Conservation (phyloP, 1,284 basidiomycete genomes). For the Tylopilus sp. region DNA sequence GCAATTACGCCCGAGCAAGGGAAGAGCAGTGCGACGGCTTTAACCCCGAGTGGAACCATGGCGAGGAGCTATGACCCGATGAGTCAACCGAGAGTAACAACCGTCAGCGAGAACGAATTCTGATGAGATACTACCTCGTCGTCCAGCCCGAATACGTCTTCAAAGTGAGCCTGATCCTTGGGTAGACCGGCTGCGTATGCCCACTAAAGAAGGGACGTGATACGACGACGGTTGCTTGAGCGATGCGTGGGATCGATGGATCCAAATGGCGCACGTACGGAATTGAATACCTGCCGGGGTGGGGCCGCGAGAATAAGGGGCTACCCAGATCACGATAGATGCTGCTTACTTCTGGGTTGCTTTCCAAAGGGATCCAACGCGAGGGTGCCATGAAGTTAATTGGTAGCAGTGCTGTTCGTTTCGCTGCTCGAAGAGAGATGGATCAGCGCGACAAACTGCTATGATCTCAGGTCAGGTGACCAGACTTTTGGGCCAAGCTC, state of each 20-base stretch:
- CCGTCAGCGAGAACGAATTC: no score
- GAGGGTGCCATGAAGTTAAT: conserved; percentile 19
- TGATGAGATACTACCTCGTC: conserved; percentile 45
- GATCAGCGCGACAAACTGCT: not conserved
- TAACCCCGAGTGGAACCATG: conserved; percentile 66
- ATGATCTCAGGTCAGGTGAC: not conserved
- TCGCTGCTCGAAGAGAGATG: not conserved
- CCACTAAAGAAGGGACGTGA: conserved; percentile 52
- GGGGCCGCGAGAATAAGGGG: conserved; percentile 7
- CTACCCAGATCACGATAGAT: not conserved
- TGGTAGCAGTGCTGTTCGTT: not conserved
- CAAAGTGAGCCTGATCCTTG: conserved; percentile 54
- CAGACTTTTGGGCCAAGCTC: no score
- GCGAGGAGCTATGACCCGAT: conserved; percentile 51
- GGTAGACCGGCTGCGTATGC: conserved; percentile 68
- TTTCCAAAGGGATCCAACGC: conserved; percentile 72
- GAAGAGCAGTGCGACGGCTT: conserved; percentile 80
- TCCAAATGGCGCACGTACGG: conserved; percentile 32
- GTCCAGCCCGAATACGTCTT: conserved; percentile 81
- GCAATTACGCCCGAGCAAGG: conserved; percentile 58
- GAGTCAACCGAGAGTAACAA: not conserved
- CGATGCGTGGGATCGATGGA: not conserved
- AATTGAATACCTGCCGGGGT: conserved; percentile 47
- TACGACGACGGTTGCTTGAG: not conserved
- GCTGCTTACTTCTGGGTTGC: conserved; percentile 61